Evolutionary conservation across 305 asterid genomes (phyloP), one percentile per base, ranked within the genome.

Genomic region (Fraxinus dipetala): DNA sequence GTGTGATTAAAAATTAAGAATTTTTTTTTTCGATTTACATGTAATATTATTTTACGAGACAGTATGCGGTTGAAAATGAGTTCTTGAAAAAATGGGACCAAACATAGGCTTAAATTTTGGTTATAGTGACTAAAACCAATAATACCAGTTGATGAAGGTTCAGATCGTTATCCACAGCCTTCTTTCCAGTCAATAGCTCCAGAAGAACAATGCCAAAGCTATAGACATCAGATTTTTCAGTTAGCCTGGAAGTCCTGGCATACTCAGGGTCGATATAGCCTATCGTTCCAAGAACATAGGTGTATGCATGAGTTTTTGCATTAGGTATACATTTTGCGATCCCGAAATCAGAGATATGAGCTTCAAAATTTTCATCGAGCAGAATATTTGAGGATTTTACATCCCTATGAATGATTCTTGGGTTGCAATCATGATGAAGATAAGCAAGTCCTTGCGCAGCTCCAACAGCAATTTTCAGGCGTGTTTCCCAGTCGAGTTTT

Each of bases 221-320:
- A 72, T 96, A 96, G 13, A 96, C 98, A n/a, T 96, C 99, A 0
- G 99, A 96, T 65, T 95, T 96, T 74, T 91, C 98, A 6, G 97
- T 96, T 4, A 96, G 85, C 86, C 98, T 83, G 20, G 98, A 95
- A 32, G 99, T 96, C 83, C 98, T 80, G 0, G 99, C 99, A 75
- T 96, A 96, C 85, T 92, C 99, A 0, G 99, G 99, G 78, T 96
- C 99, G 26, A 96, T 96, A 89, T 96, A 96, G 67, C 99, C 99
- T 77, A 96, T 95, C 4, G 99, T 96, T 59, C 99, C 99, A 31
- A 96, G 90, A 22, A 96, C 99, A 77, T 86, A 91, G 1, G 99
- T 96, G 20, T 98, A 96, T 9, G 98, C 97, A 85, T 96, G 96
- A 72, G 95, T 88, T 84, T 91, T 95, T 0, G 98, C 87, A 18